Conservation (phyloP, 768 basidiomycete species). For the Hysterangium stoloniferum region DNA sequence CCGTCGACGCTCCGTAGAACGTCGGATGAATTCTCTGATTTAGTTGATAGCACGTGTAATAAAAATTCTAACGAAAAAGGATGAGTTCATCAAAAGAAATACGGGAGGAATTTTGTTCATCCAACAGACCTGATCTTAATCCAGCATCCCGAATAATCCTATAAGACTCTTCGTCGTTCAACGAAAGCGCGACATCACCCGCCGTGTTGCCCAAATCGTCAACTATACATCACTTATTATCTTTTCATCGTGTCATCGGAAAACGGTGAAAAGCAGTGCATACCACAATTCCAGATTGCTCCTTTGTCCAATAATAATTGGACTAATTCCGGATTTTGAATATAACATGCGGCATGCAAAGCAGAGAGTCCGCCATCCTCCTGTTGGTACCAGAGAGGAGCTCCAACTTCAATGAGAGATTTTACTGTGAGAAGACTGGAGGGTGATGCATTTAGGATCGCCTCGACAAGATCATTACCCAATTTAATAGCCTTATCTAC, state of each 20-base stretch:
- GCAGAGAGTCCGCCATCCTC: slow-evolving; percentile 70
- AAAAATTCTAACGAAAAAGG: slow-evolving; percentile 59
- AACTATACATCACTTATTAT: slow-evolving; percentile 32
- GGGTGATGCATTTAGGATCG: background rate
- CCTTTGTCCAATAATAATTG: slow-evolving; percentile 68
- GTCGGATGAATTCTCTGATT: slow-evolving; percentile 25
- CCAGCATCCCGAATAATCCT: slow-evolving; percentile 84
- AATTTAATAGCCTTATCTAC: background rate
- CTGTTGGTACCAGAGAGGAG: slow-evolving; percentile 88
- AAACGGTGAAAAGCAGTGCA: slow-evolving; percentile 16
- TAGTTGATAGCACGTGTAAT: slow-evolving; percentile 51
- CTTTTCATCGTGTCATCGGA: background rate
- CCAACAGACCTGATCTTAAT: slow-evolving; percentile 68
- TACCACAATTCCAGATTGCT: slow-evolving; percentile 87
- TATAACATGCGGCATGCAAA: slow-evolving; percentile 80
- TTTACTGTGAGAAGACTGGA: slow-evolving; percentile 25
- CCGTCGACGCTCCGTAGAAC: slow-evolving; percentile 43
- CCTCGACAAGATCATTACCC: slow-evolving; percentile 1
- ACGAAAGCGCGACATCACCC: slow-evolving; percentile 82
- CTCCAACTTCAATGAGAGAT: slow-evolving; percentile 50
- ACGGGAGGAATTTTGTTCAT: slow-evolving; percentile 3
- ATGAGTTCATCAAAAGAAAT: slow-evolving; percentile 5
- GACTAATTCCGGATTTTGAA: slow-evolving; percentile 57
- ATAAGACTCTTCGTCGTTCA: slow-evolving; percentile 73
- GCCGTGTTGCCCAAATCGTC: slow-evolving; percentile 78